These are phyloP conservation scores for Sphaceloma murrayae DNA, from an alignment of 2,329 filamentous ascomycete species.

Conservation along the genomic window DNA sequence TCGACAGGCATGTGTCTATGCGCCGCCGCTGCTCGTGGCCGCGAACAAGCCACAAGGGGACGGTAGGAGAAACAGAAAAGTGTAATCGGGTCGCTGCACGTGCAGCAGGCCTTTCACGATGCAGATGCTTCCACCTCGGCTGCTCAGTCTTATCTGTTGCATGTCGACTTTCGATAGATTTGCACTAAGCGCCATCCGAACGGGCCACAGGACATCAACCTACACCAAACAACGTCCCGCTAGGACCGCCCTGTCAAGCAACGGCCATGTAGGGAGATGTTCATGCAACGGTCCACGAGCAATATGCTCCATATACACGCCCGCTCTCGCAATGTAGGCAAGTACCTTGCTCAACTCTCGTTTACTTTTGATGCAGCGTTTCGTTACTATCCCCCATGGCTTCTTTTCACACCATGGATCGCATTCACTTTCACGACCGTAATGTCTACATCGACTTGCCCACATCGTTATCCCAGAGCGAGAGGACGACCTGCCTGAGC, in stretches of 20 bases:
- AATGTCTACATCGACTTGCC: slow-evolving; percentile 6
- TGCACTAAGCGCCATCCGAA: slow-evolving; percentile 8
- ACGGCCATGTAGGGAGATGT: slow-evolving; percentile 9
- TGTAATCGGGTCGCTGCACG: background rate
- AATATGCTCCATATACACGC: slow-evolving; percentile 3
- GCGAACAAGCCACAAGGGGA: slow-evolving; percentile 1
- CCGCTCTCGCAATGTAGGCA: background rate
- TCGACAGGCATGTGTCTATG: too few species aligned
- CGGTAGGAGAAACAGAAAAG: too few species aligned
- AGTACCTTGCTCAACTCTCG: slow-evolving; percentile 5
- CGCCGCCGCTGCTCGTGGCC: background rate
- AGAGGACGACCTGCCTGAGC: slow-evolving; percentile 1
- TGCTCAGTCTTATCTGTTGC: slow-evolving; percentile 1
- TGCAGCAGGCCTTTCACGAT: background rate
- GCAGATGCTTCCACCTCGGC: background rate
- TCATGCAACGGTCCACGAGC: slow-evolving; percentile 1
- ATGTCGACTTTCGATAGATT: slow-evolving; percentile 11
- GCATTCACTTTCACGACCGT: slow-evolving; percentile 9
- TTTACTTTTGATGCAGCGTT: slow-evolving; percentile 8
- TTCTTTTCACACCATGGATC: slow-evolving; percentile 15
- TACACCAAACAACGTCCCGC: background rate
- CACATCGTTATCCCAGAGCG: slow-evolving; percentile 1
- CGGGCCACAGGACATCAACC: slow-evolving; percentile 8
- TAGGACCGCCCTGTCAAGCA: slow-evolving; percentile 7
- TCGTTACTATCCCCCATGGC: slow-evolving; percentile 4